Percentiles rank a stretch among this genome's conserved stretches.
Evolutionary conservation across 1,139 yeast genomes (phyloP).

Genomic region (Arxiozyma bovina): DNA sequence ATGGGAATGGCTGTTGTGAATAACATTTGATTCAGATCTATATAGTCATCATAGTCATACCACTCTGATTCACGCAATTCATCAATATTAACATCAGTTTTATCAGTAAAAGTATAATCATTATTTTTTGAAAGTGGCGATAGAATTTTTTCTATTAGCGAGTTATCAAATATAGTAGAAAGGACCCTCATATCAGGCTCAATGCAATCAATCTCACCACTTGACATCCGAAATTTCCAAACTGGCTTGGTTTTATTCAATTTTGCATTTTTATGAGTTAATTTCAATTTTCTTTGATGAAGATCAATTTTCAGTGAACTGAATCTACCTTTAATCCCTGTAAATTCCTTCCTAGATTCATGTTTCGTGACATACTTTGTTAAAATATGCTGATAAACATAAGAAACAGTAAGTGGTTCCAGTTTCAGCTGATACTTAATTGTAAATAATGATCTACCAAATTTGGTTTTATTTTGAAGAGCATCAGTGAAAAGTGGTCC

Average conservation of each 20-base stretch:
- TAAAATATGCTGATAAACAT: conserved; percentile 52
- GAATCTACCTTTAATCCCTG: conserved; percentile 69
- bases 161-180: conserved; percentile 55
- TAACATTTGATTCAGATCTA: conserved; percentile 55
- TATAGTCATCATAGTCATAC: conserved; percentile 72
- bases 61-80: conserved; percentile 36
- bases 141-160: conserved; percentile 46
- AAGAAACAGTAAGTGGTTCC: conserved; percentile 63
- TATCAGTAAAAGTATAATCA: not conserved
- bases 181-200: conserved; percentile 67
- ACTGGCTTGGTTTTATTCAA: conserved; percentile 46
- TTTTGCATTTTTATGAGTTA: conserved; percentile 45
- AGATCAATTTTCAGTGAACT: conserved; percentile 60
- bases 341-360: conserved; percentile 46
- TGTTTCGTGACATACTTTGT: conserved; percentile 37
- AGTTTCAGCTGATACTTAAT: conserved; percentile 66
- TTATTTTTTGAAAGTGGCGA: not conserved
- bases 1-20: conserved; percentile 43
- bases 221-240: conserved; percentile 56
- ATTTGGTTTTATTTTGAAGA: conserved; percentile 38
- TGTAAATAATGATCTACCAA: conserved; percentile 67
- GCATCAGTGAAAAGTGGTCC: conserved; percentile 52
- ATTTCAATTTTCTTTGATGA: conserved; percentile 67
- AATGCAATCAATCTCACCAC: conserved; percentile 66
- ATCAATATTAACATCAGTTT: conserved; percentile 2